Evolutionary conservation across 225 moss, liverwort and hornwort species (phyloP), one percentile per base, ranked within the genome.

Genomic region (Physcomitrellopsis africana): DNA sequence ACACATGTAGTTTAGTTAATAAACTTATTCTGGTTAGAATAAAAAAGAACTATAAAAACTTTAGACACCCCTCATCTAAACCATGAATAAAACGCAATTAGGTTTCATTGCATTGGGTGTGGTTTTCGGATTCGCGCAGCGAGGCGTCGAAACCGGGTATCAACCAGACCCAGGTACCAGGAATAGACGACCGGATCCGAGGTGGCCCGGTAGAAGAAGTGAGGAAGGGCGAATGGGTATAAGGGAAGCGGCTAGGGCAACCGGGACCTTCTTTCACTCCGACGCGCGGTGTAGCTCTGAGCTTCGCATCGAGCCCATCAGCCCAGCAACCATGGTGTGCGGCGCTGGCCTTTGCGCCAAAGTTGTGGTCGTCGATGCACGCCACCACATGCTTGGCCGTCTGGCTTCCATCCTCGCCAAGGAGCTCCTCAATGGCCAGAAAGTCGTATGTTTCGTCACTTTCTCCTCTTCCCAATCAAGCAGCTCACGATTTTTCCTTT

Each of bases 301-400:
- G 29, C 52, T 67, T 29, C 56, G 58, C 67, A 43, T 51, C 61
- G 52, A 51, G 41, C 58, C 68, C 32, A 1, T 5, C 60, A 43
- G 37, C 66, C 14, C 48, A n/a, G 81, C 81, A 72, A 52, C n/a
- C 45, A 94, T 94, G 94, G 94, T 94, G 83, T 91, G 90, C 68
- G 92, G 92, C 58, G 92, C 94, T 51, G 94, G 90, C 60, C 77
- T 84, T 27, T 94, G 92, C 84, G 92, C 92, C 70, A 94, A 90
- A 74, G 81, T 92, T 53, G 92, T 94, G 63, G 92, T 94, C 68
- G 94, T 94, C 60, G 94, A 94, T 53, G 93, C 93, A 9, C 93
- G 93, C 63, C 93, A 92, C 80, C 93, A 94, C 75, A 94, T 94
- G 94, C 88, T 94, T 17, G 94, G 94, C 47, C 89, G 94, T 22